These are phyloP conservation scores for Neurospora sp. DNA, from an alignment of 495 filamentous ascomycete species.

Conservation along the genomic window DNA sequence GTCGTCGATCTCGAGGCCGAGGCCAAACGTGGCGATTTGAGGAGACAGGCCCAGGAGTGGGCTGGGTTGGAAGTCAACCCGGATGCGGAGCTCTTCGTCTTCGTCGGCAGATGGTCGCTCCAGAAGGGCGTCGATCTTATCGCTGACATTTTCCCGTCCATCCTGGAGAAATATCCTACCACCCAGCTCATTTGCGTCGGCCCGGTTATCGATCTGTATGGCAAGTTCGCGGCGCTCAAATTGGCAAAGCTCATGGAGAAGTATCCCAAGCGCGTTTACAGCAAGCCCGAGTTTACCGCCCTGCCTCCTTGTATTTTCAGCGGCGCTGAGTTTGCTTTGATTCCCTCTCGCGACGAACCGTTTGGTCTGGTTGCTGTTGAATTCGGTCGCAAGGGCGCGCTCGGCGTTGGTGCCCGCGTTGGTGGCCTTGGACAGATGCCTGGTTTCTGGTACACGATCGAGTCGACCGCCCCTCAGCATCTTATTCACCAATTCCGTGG, in stretches of 20 bases:
- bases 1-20: slow-evolving; percentile 48
- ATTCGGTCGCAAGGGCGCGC: slow-evolving; percentile 65
- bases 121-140: slow-evolving; percentile 73
- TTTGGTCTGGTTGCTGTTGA: slow-evolving; percentile 74
- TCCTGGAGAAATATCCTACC: slow-evolving; percentile 51
- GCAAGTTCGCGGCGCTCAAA: slow-evolving; percentile 64
- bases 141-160: slow-evolving; percentile 59
- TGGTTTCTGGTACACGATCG: slow-evolving; percentile 59
- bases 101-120: slow-evolving; percentile 67
- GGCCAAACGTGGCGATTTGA: slow-evolving; percentile 40
- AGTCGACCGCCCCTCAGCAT: slow-evolving; percentile 58
- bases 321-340: slow-evolving; percentile 66
- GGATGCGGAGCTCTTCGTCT: slow-evolving; percentile 61
- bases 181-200: slow-evolving; percentile 61
- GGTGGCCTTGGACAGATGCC: slow-evolving; percentile 67
- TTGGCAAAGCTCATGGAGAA: slow-evolving; percentile 56
- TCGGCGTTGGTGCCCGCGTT: slow-evolving; percentile 59
- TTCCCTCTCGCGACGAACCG: slow-evolving; percentile 67
- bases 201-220: slow-evolving; percentile 65
- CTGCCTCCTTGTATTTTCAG: slow-evolving; percentile 64
- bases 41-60: slow-evolving; percentile 64
- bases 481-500: slow-evolving; percentile 61
- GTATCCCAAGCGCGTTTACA: slow-evolving; percentile 61
- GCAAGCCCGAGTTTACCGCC: slow-evolving; percentile 61
- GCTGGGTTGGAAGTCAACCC: slow-evolving; percentile 53